Percentiles rank a stretch among this genome's conserved stretches.
phyloP scores from a whole-genome alignment of 176 grass and related monocot species.

The Aegilops longissima region DNA sequence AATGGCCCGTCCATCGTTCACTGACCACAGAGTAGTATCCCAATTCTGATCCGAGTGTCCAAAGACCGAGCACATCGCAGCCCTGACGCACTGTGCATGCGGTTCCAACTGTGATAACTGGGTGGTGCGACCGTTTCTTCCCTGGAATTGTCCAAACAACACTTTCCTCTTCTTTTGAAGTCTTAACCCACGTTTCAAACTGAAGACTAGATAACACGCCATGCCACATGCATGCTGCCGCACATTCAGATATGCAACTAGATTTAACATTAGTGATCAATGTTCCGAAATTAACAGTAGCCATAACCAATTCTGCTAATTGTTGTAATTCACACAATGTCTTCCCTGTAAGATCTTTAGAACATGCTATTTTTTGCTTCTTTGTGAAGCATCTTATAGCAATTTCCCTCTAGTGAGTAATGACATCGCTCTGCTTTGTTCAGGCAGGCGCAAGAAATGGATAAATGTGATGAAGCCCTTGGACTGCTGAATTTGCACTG shows the following conservation, averaged over 20 bases:
- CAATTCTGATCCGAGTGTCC: too few relatives aligned
- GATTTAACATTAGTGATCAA: neutral
- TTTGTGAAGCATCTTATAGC: neutral
- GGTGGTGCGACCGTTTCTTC: too few relatives aligned
- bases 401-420: neutral
- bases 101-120: too few relatives aligned
- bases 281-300: neutral
- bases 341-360: neutral
- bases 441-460: constrained; percentile 41
- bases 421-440: constrained; percentile 35
- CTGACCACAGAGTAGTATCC: too few relatives aligned
- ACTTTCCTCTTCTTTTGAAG: neutral
- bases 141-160: neutral
- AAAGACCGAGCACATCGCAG: too few relatives aligned
- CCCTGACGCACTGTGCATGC: too few relatives aligned
- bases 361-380: neutral
- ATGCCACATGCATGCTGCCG: neutral
- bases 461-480: constrained; percentile 36
- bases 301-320: neutral
- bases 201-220: neutral
- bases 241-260: neutral
- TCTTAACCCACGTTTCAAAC: neutral
- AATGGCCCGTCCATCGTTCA: too few relatives aligned
- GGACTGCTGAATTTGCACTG: constrained; percentile 45
- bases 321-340: neutral